Evolutionary conservation across 257 asterid species (phyloP).

Genomic region (Solanum sparsipilum): DNA sequence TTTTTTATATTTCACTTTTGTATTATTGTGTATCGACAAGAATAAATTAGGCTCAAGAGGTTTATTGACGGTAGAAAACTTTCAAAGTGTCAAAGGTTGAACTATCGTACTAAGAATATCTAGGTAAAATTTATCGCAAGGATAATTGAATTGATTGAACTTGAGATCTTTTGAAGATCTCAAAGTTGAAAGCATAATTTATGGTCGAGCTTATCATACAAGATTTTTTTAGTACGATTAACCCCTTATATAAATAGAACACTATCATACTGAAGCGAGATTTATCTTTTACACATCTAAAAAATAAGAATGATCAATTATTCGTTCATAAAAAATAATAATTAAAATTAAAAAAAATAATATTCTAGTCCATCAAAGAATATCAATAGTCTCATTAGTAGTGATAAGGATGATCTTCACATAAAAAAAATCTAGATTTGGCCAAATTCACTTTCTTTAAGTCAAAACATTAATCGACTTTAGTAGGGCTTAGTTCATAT

Average conservation of each 20-base stretch:
- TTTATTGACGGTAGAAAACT: neutral
- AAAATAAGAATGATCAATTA: too few species aligned
- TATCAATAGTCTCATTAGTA: neutral
- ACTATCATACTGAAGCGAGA: rapidly evolving
- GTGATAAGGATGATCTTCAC: neutral
- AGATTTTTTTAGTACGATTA: rapidly evolving
- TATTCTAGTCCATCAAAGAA: neutral
- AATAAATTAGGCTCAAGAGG: neutral
- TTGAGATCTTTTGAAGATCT: rapidly evolving
- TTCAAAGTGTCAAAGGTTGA: neutral
- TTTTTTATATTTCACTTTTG: neutral
- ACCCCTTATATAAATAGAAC: neutral
- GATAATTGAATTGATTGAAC: neutral
- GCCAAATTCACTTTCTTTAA: neutral
- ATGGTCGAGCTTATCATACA: neutral
- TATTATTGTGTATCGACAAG: neutral
- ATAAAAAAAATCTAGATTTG: neutral
- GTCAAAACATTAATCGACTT: neutral
- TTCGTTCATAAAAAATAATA: neutral
- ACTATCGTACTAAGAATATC: neutral
- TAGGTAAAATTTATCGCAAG: neutral
- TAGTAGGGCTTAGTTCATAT: neutral
- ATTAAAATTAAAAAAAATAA: neutral
- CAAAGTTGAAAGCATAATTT: neutral
- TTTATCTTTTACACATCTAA: too few species aligned